phyloP scores from a whole-genome alignment of 2,329 filamentous ascomycete genomes.

The Fusarium sacchari region DNA sequence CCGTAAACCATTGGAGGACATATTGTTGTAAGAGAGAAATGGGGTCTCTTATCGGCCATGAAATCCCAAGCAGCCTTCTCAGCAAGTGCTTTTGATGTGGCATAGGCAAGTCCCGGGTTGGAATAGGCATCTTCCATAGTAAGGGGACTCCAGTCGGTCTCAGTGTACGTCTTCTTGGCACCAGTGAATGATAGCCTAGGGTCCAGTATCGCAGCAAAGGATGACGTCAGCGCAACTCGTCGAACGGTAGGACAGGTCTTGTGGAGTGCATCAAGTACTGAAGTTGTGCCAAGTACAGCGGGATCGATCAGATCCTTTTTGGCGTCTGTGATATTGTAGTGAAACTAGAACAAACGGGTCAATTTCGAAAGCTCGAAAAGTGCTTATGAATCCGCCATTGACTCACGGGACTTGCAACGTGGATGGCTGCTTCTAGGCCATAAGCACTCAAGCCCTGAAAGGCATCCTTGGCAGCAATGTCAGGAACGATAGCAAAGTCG shows the following conservation, averaged over 20 bases:
- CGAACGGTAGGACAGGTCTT: background rate
- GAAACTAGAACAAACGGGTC: background rate
- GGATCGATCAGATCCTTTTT: background rate
- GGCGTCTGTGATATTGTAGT: background rate
- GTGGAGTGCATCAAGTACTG: background rate
- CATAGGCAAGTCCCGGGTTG: background rate
- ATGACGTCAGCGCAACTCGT: background rate
- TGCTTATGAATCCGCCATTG: too few species aligned
- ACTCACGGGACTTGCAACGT: background rate
- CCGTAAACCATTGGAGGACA: background rate
- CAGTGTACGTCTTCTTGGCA: background rate
- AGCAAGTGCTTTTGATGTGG: background rate
- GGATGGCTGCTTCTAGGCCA: background rate
- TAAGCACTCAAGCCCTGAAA: background rate
- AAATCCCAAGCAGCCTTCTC: background rate
- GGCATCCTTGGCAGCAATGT: background rate
- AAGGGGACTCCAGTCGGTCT: background rate
- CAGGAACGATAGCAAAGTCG: background rate
- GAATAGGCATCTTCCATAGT: background rate
- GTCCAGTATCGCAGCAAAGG: background rate
- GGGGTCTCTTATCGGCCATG: background rate
- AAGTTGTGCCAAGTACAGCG: background rate
- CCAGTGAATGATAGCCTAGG: background rate
- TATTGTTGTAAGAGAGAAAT: background rate
- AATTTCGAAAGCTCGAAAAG: background rate